phyloP scores from a whole-genome alignment of 2,329 filamentous ascomycete species.

The Penicillium sp. region DNA sequence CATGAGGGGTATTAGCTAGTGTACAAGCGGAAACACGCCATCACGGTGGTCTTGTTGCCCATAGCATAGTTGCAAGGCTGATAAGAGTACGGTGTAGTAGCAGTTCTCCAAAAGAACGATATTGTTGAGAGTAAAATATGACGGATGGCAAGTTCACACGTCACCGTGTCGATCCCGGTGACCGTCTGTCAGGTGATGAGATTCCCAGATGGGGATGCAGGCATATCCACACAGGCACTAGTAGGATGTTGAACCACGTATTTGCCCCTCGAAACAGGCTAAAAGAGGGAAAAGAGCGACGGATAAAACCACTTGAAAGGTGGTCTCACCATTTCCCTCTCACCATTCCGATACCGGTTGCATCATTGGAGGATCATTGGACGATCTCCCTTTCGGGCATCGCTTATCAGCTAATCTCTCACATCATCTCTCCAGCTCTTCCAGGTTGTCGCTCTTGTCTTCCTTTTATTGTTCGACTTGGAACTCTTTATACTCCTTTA shows the following conservation, averaged over 20 bases:
- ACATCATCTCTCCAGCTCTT: not conserved
- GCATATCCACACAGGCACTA: not conserved
- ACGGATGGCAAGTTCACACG: not conserved
- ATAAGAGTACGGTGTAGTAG: not conserved
- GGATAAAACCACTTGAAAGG: not conserved
- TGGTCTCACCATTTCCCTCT: conserved; percentile 2
- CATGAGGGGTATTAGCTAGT: not conserved
- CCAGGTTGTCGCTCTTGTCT: not conserved
- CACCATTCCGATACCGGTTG: conserved; percentile 2
- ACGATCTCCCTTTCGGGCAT: conserved; percentile 1
- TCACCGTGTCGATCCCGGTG: conserved; percentile 29
- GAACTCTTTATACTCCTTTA: not conserved
- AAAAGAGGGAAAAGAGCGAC: not conserved
- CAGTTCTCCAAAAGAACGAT: not conserved
- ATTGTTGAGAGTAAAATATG: not conserved
- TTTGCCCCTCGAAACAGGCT: not conserved
- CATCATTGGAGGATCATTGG: conserved; percentile 18
- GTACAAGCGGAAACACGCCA: not conserved
- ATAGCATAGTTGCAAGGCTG: not conserved
- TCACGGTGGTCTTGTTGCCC: not conserved
- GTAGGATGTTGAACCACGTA: too few relatives aligned
- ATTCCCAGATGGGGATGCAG: not conserved
- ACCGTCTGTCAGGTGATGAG: conserved; percentile 20
- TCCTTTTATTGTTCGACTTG: not conserved
- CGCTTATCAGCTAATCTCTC: conserved; percentile 6